Conservation (phyloP, 1,284 basidiomycete species). For the Tilletia setariae region DNA sequence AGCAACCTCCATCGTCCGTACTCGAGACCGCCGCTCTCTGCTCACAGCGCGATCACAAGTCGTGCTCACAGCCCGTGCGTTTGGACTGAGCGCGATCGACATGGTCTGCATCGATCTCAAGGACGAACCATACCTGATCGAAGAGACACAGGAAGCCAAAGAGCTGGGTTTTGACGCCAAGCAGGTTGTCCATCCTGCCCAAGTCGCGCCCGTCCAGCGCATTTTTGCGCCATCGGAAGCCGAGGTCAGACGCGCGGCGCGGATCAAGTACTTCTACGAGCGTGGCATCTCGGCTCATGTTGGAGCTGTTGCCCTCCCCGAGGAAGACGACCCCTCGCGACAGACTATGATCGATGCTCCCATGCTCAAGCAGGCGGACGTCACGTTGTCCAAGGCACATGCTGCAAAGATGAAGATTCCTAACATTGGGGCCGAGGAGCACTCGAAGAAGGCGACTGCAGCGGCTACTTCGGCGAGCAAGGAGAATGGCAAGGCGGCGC, state of each 20-base stretch:
- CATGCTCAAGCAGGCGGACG: constrained; percentile 74
- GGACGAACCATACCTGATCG: constrained; percentile 66
- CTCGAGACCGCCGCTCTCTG: constrained; percentile 69
- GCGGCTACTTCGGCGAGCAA: neutral
- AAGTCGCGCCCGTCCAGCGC: constrained; percentile 72
- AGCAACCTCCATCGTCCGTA: constrained; percentile 78
- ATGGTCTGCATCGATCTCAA: constrained; percentile 89
- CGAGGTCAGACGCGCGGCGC: constrained; percentile 68
- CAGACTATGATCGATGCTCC: constrained; percentile 72
- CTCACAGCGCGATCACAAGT: constrained; percentile 81
- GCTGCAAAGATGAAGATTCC: constrained; percentile 68
- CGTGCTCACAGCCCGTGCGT: constrained; percentile 79
- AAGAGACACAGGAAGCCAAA: constrained; percentile 70
- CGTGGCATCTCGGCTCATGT: constrained; percentile 55
- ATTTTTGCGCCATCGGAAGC: constrained; percentile 73
- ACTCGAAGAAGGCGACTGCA: neutral
- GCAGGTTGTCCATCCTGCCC: constrained; percentile 89
- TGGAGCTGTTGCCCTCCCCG: constrained; percentile 66
- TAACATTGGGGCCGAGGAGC: constrained; percentile 22
- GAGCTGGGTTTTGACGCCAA: constrained; percentile 51
- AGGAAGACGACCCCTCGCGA: constrained; percentile 59
- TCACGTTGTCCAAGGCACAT: constrained; percentile 64
- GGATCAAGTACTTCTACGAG: constrained; percentile 62
- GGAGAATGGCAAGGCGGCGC: neutral
- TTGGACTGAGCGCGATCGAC: constrained; percentile 73